These are phyloP conservation scores for Diaporthe longicolla DNA, from an alignment of 2,329 filamentous ascomycete genomes.

Conservation along the genomic window DNA sequence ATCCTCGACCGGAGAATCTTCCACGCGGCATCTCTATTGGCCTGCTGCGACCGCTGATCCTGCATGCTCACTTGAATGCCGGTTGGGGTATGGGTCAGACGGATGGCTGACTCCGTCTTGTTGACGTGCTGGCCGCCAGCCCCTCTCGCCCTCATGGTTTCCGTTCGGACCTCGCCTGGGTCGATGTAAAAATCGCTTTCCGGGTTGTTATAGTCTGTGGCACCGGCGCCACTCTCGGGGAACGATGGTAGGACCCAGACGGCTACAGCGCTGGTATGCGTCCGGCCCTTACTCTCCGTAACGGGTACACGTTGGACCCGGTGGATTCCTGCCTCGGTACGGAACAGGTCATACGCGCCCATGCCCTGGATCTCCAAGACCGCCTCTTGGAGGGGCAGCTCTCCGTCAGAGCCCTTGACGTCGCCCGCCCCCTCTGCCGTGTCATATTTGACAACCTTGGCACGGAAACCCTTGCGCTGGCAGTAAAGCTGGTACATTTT, in stretches of 20 bases:
- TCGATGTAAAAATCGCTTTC: conserved; percentile 93
- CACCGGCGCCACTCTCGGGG: conserved; percentile 67
- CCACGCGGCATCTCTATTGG: conserved; percentile 92
- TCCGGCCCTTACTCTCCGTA: conserved; percentile 91
- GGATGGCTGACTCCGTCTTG: conserved; percentile 95
- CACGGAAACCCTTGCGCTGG: conserved; percentile 74
- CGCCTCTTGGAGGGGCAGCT: conserved; percentile 84
- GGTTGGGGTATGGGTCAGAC: conserved; percentile 91
- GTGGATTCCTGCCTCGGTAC: conserved; percentile 94
- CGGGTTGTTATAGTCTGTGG: conserved; percentile 79
- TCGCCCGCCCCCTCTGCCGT: conserved; percentile 75
- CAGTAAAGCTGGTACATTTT: conserved; percentile 92
- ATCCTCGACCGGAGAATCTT: conserved; percentile 84
- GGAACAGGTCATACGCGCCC: conserved; percentile 85
- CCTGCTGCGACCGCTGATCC: conserved; percentile 89
- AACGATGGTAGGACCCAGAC: conserved; percentile 94
- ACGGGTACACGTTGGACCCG: conserved; percentile 93
- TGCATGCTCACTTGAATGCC: conserved; percentile 92
- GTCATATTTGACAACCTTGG: conserved; percentile 84
- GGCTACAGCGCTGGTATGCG: conserved; percentile 92
- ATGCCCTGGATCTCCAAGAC: conserved; percentile 84
- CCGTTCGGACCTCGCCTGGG: conserved; percentile 82
- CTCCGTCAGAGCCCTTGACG: conserved; percentile 67
- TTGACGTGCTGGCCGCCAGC: conserved; percentile 99
- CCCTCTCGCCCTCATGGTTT: conserved; percentile 92